Base-by-base conservation (phyloP, 371 early-diverging fungal species). In the Haplosporangium sp. region DNA sequence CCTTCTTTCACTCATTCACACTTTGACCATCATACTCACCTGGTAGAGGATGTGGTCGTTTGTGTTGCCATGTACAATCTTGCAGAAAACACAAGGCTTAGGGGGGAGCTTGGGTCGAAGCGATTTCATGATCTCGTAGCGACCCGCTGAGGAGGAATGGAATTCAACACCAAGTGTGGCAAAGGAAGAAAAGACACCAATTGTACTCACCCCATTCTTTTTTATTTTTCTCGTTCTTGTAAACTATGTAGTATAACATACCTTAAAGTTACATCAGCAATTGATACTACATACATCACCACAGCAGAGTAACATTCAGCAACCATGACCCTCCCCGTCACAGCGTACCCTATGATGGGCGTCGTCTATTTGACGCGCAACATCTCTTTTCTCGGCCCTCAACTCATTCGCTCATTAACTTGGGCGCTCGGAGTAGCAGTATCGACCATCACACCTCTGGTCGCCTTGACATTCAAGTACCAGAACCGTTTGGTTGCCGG, bases 281-380 rank as follows among this genome's bases (percentile, higher is more conserved):
- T 21, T n/a, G 21, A 18, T 20, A 38, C 36, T 0, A 46, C 29
- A 2, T 0, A 46, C 29, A 2, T 29, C 29, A 29, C 4, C 29
- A 29, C 29, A 29, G 29, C 29, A 29, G 29, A 29, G 29, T 4
- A 29, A 4, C 29, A 29, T 29, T 4, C 52, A 29, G 13, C 16
- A 43, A 21, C 48, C 23, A 75, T 75, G 71, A 72, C 64, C 67
- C 72, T 77, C 16, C 79, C 79, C 12, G 65, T 65, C 10, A 68
- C 79, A 45, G 79, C 73, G 16, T 79, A 79, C 60, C 79, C 79
- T 9, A 62, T 79, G 37, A 62, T 72, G 68, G 79, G 79, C 6
- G 52, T 79, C 43, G 57, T 79, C 62, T 79, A 79, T 50, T 46
- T 79, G 36, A 54, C 64, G 1, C 72, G 73, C 55, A 72, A 79